Conservation (phyloP, 257 asterid species). For the Fraxinus pennsylvanica region DNA sequence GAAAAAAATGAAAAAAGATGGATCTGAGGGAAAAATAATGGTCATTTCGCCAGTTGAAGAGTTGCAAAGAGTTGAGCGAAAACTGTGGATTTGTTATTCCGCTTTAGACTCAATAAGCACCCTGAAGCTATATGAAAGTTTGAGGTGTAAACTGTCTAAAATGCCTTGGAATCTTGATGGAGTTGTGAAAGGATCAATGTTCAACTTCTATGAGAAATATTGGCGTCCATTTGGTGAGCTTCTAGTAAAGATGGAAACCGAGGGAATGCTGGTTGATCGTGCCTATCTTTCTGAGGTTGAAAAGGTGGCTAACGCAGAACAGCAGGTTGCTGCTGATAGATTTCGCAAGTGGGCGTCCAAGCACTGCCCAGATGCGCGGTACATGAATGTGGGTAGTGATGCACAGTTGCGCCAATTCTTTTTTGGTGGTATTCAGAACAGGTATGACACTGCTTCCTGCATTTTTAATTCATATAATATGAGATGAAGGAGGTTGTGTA, state of each 20-base stretch:
- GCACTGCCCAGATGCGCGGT: slow-evolving; percentile 75
- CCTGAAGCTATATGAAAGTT: slow-evolving; percentile 76
- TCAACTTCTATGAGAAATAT: slow-evolving; percentile 64
- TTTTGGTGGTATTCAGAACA: slow-evolving; percentile 88
- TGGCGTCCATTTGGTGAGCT: slow-evolving; percentile 95
- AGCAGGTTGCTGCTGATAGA: slow-evolving; percentile 75
- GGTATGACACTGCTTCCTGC: slow-evolving; percentile 39
- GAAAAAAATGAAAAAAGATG: slow-evolving; percentile 79
- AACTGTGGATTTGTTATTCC: slow-evolving; percentile 87
- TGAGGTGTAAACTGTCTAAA: slow-evolving; percentile 63
- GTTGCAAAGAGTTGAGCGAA: slow-evolving; percentile 73
- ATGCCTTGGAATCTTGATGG: slow-evolving; percentile 76
- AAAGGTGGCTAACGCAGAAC: slow-evolving; percentile 83
- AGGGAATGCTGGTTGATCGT: slow-evolving; percentile 94
- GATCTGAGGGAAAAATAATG: slow-evolving; percentile 77
- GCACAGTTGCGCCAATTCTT: slow-evolving; percentile 83
- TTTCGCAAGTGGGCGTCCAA: slow-evolving; percentile 94
- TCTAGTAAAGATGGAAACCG: slow-evolving; percentile 87
- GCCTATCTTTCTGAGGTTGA: slow-evolving; percentile 85
- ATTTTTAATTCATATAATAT: slow-evolving; percentile 3
- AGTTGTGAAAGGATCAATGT: slow-evolving; percentile 68
- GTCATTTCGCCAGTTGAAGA: slow-evolving; percentile 83
- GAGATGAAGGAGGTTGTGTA: background rate
- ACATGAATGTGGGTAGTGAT: slow-evolving; percentile 98
- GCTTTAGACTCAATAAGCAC: slow-evolving; percentile 94